Evolutionary conservation across 1,284 basidiomycete species (phyloP), one percentile per base, ranked within the genome.

Genomic region (Fomitopsis pinicola): DNA sequence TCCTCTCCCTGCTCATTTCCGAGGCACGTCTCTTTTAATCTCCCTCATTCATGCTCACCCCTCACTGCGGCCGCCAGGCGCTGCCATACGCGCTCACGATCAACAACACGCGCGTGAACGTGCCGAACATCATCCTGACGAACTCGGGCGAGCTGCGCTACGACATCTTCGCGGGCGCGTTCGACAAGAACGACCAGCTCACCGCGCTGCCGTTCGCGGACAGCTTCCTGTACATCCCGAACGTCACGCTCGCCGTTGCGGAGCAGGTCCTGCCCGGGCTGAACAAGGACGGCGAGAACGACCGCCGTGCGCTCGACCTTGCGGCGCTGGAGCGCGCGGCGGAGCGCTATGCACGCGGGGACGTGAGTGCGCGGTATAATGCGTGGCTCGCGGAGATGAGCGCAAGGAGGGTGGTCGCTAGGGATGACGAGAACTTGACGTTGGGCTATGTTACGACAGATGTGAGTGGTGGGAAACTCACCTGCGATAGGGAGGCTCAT

Each of bases 151-250:
- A 80, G n/a, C 80, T 88, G 68, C 84, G 92, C 54, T 94, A 88
- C 75, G 87, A 92, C 67, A 72, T 95, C 48, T 85, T 83, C 69
- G 63, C 77, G 1, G 92, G 91, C 1, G 65, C 83, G 2, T 94
- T 94, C 75, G 88, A 87, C 50, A 84, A 84, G 69, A 92, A 94
- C 72, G 91, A 94, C 72, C 86, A 92, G 71, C 80, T 92, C 28
- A 90, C 89, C 0, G 81, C 84, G 0, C 86, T 83, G 17, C 89
- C 89, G 1, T 92, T 87, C 69, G 66, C 73, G 0, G 83, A 91
- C 67, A 59, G 76, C 8, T 89, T 91, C 76, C 63, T 82, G 19
- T 90, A 80, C 71, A 80, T 91, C 53, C 74, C 83, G 1, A 76
- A 82, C 42, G 76, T 90, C 50, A 71, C 78, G 0, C 73, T 81